Evolutionary conservation across 805 yeast species (phyloP), one percentile per base, ranked within the genome.

Genomic region (Candida easanensis): DNA sequence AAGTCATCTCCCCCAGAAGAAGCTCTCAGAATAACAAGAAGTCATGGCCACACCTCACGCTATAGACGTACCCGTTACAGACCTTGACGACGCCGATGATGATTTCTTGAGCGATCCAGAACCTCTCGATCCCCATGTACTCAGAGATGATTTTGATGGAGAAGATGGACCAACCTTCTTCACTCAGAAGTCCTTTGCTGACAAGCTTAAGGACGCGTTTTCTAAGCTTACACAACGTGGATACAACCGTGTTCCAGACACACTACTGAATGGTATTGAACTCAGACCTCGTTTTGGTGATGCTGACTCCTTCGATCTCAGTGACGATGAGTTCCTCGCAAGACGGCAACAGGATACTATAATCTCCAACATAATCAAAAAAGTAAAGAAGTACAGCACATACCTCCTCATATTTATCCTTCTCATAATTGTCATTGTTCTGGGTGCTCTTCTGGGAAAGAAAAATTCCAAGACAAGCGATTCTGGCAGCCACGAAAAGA

Each of bases 41-140:
- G 11, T 30, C 36, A 43, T 41, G 49, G 42, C 39, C 4, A 4
- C 23, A 3, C 47, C 43, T 10, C 76, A 73, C 49, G 61, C 57
- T 1, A 74, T 70, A 6, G 86, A 80, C 48, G 56, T 76, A 3
- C 85, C 84, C 0, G 66, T 80, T 4, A 74, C 80, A 0, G 71
- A 80, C 52, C 60, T 80, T 42, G 84, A 80, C 51, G 64, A 51
- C 2, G 60, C 48, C 4, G 71, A 70, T 3, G 67, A 68, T 17
- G 68, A 65, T 21, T 42, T 61, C 9, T 48, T 32, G 27, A 41
- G 16, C 32, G 41, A 27, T 3, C 42, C 43, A 8, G 58, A 62
- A 13, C 56, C 50, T 10, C 53, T 52, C 14, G 56, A 56, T 22
- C 50, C 53, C 1, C 33, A 39, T 26, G 60, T 48, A 3, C 42